These are phyloP conservation scores for Fusarium albosuccineum DNA, from an alignment of 2,329 filamentous ascomycete species.

Conservation along the genomic window DNA sequence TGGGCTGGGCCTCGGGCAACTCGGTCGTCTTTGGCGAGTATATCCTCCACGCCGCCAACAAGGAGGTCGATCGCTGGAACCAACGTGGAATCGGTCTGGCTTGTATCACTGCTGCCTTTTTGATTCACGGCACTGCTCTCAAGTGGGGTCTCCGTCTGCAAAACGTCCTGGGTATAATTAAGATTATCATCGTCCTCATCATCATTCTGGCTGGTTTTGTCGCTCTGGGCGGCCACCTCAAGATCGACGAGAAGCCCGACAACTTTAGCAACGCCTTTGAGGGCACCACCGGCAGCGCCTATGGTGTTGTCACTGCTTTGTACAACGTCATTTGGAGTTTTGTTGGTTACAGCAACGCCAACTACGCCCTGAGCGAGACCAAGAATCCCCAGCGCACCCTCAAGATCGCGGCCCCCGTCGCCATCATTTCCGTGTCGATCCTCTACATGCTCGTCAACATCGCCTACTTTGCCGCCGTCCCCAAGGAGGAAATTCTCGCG, in stretches of 20 bases:
- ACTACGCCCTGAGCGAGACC: conserved; percentile 75
- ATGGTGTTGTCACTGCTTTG: conserved; percentile 76
- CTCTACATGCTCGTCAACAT: conserved; percentile 77
- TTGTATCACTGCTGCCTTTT: conserved; percentile 73
- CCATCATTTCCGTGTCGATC: conserved; percentile 68
- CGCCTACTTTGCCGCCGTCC: conserved; percentile 73
- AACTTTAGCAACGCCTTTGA: conserved; percentile 75
- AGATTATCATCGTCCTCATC: conserved; percentile 74
- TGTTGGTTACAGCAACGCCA: conserved; percentile 76
- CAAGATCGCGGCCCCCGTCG: conserved; percentile 73
- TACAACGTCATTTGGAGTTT: conserved; percentile 81
- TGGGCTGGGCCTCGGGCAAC: conserved; percentile 76
- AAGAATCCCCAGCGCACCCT: conserved; percentile 74
- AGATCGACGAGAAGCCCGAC: conserved; percentile 69
- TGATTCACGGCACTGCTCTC: conserved; percentile 73
- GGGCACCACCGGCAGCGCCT: conserved; percentile 74
- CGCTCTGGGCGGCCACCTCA: conserved; percentile 71
- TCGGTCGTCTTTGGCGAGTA: conserved; percentile 79
- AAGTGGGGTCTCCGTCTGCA: conserved; percentile 77
- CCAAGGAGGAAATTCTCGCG: conserved; percentile 65
- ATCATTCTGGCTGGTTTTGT: conserved; percentile 74
- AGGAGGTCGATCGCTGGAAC: conserved; percentile 75
- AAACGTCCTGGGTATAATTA: conserved; percentile 74
- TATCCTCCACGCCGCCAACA: conserved; percentile 73
- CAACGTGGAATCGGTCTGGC: conserved; percentile 75